Evolutionary conservation across 2,329 filamentous ascomycete genomes (phyloP).

Genomic region (Septoria linicola): DNA sequence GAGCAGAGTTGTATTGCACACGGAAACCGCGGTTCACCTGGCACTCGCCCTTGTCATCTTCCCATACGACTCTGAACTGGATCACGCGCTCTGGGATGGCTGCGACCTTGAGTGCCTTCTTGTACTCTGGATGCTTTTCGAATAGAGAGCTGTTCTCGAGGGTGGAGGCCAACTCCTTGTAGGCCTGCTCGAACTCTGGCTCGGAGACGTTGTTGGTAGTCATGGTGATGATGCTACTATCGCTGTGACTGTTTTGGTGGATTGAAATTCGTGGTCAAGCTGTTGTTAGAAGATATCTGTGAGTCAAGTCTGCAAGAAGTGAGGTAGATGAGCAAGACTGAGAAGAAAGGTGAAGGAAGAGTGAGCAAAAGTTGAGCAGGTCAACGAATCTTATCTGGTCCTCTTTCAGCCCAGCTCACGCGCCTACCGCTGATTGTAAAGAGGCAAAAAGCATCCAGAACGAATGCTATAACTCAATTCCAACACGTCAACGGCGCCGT

Average conservation of each 20-base stretch:
- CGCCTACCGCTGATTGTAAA: constrained; percentile 5
- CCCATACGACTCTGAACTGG: constrained; percentile 97
- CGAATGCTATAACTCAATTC: constrained; percentile 10
- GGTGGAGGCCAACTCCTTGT: constrained; percentile 74
- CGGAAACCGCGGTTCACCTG: constrained; percentile 94
- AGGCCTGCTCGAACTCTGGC: constrained; percentile 79
- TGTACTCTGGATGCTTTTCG: constrained; percentile 91
- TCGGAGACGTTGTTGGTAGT: constrained; percentile 70
- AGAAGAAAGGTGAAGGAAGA: neutral
- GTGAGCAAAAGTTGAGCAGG: neutral
- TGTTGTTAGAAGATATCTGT: neutral
- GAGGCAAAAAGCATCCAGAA: constrained; percentile 3
- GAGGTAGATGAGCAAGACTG: neutral
- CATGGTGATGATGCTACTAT: constrained; percentile 21
- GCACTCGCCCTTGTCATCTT: constrained; percentile 83
- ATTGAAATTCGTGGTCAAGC: neutral
- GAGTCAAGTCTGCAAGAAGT: constrained; percentile 3
- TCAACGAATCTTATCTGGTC: constrained; percentile 5
- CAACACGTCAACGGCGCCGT: constrained; percentile 16
- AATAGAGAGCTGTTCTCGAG: constrained; percentile 94
- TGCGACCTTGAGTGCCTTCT: constrained; percentile 81
- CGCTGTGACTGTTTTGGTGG: neutral
- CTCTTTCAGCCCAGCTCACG: neutral
- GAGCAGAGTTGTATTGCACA: constrained; percentile 97
- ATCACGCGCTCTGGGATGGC: constrained; percentile 92